Evolutionary conservation across 352 stramenopile genomes (phyloP).

Genomic region (Phytophthora hybrid): DNA sequence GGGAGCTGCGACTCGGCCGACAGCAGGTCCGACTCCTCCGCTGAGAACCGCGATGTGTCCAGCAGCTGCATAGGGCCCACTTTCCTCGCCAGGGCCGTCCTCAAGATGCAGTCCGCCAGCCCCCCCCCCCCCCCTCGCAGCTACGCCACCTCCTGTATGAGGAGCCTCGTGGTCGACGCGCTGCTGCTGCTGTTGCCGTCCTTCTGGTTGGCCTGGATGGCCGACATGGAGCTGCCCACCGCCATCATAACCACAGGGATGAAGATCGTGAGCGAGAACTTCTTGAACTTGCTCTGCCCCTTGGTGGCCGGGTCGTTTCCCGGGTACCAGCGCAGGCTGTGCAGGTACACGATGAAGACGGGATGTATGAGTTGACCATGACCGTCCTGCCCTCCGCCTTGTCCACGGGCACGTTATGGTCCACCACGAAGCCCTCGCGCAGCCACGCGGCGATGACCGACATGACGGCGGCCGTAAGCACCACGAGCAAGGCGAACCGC

Average conservation of each 20-base stretch:
- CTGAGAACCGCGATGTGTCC: slow-evolving; percentile 27
- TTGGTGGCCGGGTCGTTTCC: background rate
- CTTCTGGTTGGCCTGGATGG: slow-evolving; percentile 67
- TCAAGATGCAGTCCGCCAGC: slow-evolving; percentile 38
- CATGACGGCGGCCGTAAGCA: too few species aligned
- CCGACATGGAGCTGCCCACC: slow-evolving; percentile 58
- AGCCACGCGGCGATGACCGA: too few species aligned
- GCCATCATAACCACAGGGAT: slow-evolving; percentile 52
- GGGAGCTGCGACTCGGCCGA: slow-evolving; percentile 18
- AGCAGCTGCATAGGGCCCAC: slow-evolving; percentile 37
- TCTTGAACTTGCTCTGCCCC: too few species aligned
- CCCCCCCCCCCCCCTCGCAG: slow-evolving; percentile 4
- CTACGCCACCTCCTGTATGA: slow-evolving; percentile 35
- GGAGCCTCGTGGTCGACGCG: slow-evolving; percentile 35
- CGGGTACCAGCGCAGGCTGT: too few species aligned
- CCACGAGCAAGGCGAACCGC: too few species aligned
- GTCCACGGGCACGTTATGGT: too few species aligned
- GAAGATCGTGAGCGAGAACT: slow-evolving; percentile 62
- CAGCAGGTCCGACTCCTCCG: slow-evolving; percentile 8
- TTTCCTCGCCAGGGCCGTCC: slow-evolving; percentile 34
- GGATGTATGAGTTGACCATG: too few species aligned
- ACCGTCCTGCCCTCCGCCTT: too few species aligned
- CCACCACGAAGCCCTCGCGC: too few species aligned
- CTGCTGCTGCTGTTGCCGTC: slow-evolving; percentile 29
- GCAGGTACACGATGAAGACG: too few species aligned